A percentile compares a stretch with the other conserved stretches of the same genome.
These are phyloP conservation scores for Torrubiellomyces zombiae DNA, from an alignment of 2,329 filamentous ascomycete genomes.

Conservation along the genomic window DNA sequence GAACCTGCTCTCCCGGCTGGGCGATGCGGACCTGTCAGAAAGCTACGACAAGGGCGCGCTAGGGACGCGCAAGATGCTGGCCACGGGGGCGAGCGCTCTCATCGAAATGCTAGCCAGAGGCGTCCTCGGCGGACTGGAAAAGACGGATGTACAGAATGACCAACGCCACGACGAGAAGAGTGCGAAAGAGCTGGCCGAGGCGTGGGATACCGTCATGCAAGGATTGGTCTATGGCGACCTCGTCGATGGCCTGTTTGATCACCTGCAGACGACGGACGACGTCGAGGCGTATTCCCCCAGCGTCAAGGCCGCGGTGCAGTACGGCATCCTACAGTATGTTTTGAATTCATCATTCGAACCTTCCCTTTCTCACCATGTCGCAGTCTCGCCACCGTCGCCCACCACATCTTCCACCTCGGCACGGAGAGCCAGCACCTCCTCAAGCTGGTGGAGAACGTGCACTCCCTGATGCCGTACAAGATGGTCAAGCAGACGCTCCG, in stretches of 20 bases:
- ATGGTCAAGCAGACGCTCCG: constrained; percentile 57
- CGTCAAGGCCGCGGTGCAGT: constrained; percentile 48
- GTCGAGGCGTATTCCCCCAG: constrained; percentile 46
- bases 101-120: constrained; percentile 54
- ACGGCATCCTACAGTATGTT: constrained; percentile 50
- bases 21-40: constrained; percentile 55
- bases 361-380: background rate
- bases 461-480: constrained; percentile 55
- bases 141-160: constrained; percentile 6
- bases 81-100: constrained; percentile 53
- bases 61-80: constrained; percentile 57
- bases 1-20: constrained; percentile 43
- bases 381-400: constrained; percentile 56
- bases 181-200: constrained; percentile 41
- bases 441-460: constrained; percentile 51
- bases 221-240: constrained; percentile 52
- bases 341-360: background rate
- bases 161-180: constrained; percentile 38
- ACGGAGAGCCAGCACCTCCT: constrained; percentile 61
- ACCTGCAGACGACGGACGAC: constrained; percentile 41
- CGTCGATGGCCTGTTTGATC: constrained; percentile 46
- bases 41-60: constrained; percentile 67
- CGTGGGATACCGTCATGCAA: constrained; percentile 51
- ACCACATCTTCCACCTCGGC: constrained; percentile 56
- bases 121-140: constrained; percentile 37